A percentile compares a stretch with the other conserved stretches of the same genome.
These are phyloP conservation scores for Trifolium fragiferum DNA, from an alignment of 306 rosid genomes.

Conservation along the genomic window DNA sequence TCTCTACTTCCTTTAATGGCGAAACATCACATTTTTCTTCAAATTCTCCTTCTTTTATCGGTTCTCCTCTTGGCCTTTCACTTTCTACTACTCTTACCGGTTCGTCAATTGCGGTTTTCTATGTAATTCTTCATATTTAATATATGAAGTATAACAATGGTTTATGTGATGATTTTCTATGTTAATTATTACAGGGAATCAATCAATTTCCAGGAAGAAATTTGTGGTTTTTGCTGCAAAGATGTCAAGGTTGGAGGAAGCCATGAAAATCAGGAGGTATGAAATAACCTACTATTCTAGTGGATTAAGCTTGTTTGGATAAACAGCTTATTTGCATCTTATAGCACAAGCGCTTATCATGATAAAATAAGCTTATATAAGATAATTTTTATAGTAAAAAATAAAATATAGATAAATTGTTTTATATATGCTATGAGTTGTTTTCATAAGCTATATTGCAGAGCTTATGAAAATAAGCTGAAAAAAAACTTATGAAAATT, in stretches of 20 bases:
- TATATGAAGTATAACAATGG: background rate
- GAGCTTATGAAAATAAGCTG: no score
- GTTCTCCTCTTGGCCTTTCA: constrained; percentile 45
- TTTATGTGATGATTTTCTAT: constrained; percentile 12
- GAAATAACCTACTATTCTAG: constrained; percentile 33
- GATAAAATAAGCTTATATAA: no score
- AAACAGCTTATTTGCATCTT: no score
- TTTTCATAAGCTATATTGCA: no score
- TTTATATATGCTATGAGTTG: no score
- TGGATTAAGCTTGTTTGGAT: no score
- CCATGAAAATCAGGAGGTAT: constrained; percentile 78
- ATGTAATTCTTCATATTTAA: background rate
- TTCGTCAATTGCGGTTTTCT: constrained; percentile 27
- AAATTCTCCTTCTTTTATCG: constrained; percentile 41
- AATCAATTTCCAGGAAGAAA: constrained; percentile 41
- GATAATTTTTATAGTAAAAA: no score
- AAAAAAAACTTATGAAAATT: no score
- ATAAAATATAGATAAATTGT: no score
- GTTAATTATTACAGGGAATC: constrained; percentile 45
- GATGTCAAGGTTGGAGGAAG: constrained; percentile 78
- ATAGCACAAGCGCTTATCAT: no score
- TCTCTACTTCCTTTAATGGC: constrained; percentile 49
- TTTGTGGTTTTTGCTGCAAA: constrained; percentile 60
- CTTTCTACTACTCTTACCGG: constrained; percentile 41
- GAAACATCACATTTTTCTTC: constrained; percentile 37